These are phyloP conservation scores for Botrytis fragariae DNA, from an alignment of 2,329 filamentous ascomycete species.

Conservation along the genomic window DNA sequence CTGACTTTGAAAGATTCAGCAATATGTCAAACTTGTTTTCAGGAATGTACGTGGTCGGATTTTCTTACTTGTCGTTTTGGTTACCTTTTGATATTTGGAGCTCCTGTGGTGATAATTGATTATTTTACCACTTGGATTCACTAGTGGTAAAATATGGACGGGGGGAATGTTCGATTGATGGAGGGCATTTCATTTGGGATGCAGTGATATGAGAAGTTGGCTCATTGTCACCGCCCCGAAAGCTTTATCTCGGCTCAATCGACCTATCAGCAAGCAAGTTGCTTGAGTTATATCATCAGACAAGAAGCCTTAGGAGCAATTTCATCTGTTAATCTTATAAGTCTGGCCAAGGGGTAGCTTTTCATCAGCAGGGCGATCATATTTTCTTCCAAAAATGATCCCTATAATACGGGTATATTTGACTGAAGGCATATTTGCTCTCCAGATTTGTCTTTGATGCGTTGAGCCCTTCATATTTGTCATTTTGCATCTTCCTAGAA, in stretches of 20 bases:
- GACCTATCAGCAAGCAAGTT: conserved; percentile 15
- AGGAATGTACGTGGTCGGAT: conserved; percentile 38
- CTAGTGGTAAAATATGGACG: neutral
- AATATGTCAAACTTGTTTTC: conserved; percentile 40
- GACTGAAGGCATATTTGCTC: neutral
- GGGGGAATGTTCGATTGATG: neutral
- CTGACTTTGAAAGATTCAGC: conserved; percentile 8
- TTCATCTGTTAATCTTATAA: neutral
- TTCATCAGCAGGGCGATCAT: neutral
- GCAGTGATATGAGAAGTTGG: neutral
- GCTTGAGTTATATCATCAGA: conserved; percentile 3
- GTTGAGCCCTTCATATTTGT: neutral
- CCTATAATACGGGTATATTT: neutral
- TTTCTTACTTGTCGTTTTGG: conserved; percentile 11
- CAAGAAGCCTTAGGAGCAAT: neutral
- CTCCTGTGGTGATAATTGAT: neutral
- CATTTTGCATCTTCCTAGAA: neutral
- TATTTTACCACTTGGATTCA: neutral
- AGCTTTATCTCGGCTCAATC: neutral
- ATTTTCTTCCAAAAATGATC: neutral
- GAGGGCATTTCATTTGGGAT: neutral
- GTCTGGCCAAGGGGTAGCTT: neutral
- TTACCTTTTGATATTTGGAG: conserved; percentile 11
- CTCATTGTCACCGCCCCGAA: conserved; percentile 1
- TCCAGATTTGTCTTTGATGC: neutral